Evolutionary conservation across 106 monocot species (phyloP), one percentile per base, ranked within the genome.

Genomic region (Dactylorhiza incarnata): DNA sequence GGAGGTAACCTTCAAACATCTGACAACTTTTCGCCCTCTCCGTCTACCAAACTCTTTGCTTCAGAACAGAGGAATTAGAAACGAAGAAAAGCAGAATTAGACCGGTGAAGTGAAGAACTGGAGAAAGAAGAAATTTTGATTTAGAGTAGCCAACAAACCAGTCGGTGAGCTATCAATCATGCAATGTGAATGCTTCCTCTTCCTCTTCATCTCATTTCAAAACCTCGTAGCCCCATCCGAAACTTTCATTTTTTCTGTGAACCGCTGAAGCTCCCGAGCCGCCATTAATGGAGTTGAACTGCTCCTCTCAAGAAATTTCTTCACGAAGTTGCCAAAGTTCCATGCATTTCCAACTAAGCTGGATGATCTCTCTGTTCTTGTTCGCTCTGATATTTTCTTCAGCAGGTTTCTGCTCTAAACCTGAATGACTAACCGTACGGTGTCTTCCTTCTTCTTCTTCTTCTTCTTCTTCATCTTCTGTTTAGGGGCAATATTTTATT

Each of bases 31-130:
- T 56, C 51, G 47, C 71, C 26, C 49, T 43, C 8, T 24, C 49
- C 68, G 17, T 76, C 79, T 83, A 87, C 90, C 90, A 91, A 91
- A 87, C 90, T 76, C 78, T 63, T 91, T 91, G 87, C 85, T 91
- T 91, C 79, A 55, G 46, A 79, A 61, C 61, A 71, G 83, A 87
- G 72, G 48, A 81, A 87, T 74, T 85, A 65, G 71, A 68, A 20
- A 74, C 46, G 17, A 90, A 87, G 81, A 78, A 83, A 90, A 43
- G n/a, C 7, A 48, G 17, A 24, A 45, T 45, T 46, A 55, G n/a
- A 25, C 7, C 70, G 43, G 9, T 52, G 9, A 3, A 68, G 53
- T 77, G 9, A 53, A 43, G 51, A 9, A 6, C 48, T 50, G 20
- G 48, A 56, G 14, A 45, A 19, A 29, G 48, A 68, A 69, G 20